Base-by-base conservation (phyloP, 2,329 filamentous ascomycete species). In the Aspergillus fumigatus region DNA sequence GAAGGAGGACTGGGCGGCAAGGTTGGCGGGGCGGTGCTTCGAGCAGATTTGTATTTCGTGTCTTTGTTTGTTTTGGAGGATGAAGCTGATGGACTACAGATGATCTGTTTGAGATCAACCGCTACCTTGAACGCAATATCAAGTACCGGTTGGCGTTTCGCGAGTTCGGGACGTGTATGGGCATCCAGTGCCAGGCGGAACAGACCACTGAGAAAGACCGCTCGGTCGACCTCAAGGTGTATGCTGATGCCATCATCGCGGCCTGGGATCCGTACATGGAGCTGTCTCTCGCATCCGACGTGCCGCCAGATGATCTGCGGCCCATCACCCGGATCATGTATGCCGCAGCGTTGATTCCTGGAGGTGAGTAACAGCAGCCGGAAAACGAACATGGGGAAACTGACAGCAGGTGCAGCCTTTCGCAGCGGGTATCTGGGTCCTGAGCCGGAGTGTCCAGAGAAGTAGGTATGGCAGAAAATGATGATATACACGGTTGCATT, bases 301-400 rank as follows among this genome's bases (percentile, higher is more conserved):
- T 70, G 21, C 67, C 75, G 1, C 70, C 75, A 14, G 65, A 75
- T 4, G 80, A 81, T 48, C 62, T 84, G 60, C 70, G 73, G 48
- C 81, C 82, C 0, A 85, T 85, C 43, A 83, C 80, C 4, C 67
- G 75, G 23, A 81, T 81, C 41, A 85, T 85, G 82, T 84, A 82
- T 70, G 79, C 82, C 14, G 73, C 81, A 4, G 81, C 81, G 35
- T 61, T 84, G 60, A 75, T 82, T 51, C 80, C 81, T 4, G 82
- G 82, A 62, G 80, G 82, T 84, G 62, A 78, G 79, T 73, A 26
- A 11, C 21, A 23, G 17, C 17, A 17, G 26, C 26, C n/a, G 26
- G 19, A 10, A 27, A 49, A 11, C n/a, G 32, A 23, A 10, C 17
- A 29, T 27, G 19, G 7, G 14, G 23, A 23, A 26, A 14, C 21